These are phyloP conservation scores for Dioszegia aurantiaca DNA, from an alignment of 768 basidiomycete genomes.

Conservation along the genomic window DNA sequence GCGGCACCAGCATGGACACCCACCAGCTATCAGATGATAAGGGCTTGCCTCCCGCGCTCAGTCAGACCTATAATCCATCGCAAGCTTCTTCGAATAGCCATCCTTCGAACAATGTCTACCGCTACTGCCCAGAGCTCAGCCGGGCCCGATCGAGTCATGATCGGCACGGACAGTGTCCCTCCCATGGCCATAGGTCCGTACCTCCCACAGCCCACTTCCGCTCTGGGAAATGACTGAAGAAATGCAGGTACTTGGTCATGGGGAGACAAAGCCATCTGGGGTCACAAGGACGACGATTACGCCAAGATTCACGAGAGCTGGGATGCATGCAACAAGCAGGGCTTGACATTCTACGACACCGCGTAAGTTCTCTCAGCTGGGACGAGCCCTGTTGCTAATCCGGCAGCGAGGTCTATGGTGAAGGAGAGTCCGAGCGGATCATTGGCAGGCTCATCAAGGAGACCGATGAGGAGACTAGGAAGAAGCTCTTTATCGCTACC, in stretches of 20 bases:
- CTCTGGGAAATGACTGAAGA: neutral
- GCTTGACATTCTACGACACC: slow-evolving; percentile 50
- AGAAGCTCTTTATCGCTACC: slow-evolving; percentile 47
- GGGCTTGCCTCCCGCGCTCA: too few species aligned
- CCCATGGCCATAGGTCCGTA: slow-evolving; percentile 43
- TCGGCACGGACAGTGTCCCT: slow-evolving; percentile 39
- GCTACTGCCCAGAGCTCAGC: neutral
- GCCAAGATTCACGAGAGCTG: slow-evolving; percentile 41
- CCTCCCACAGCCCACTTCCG: neutral
- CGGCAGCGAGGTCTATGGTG: slow-evolving; percentile 41
- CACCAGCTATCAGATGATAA: too few species aligned
- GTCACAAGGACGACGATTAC: slow-evolving; percentile 34
- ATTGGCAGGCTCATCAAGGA: slow-evolving; percentile 45
- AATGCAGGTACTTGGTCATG: slow-evolving; percentile 42
- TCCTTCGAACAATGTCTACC: slow-evolving; percentile 1
- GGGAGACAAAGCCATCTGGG: slow-evolving; percentile 34
- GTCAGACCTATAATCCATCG: neutral
- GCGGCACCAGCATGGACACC: too few species aligned
- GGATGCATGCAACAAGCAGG: slow-evolving; percentile 34
- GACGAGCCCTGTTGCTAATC: neutral
- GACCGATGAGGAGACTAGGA: slow-evolving; percentile 34
- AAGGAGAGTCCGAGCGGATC: slow-evolving; percentile 46
- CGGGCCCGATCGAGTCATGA: slow-evolving; percentile 14
- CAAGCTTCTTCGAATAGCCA: neutral
- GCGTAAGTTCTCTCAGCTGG: slow-evolving; percentile 26